Evolutionary conservation across 2,329 filamentous ascomycete genomes (phyloP), one percentile per base, ranked within the genome.

Genomic region (Rugonectria rugulosa): DNA sequence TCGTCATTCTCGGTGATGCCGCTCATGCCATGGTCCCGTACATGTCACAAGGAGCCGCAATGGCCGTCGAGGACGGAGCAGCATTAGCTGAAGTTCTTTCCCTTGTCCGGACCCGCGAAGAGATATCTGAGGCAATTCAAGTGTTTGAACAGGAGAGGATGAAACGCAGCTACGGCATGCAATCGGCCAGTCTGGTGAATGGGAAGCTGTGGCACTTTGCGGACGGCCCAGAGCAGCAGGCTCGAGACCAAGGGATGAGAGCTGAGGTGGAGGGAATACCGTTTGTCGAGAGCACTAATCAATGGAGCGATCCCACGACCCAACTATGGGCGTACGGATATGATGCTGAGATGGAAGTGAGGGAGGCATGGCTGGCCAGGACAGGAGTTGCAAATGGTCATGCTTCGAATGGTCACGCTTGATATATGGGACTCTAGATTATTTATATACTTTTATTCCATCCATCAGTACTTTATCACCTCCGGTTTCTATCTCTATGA

Each of bases 311-410:
- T 62, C 77, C 76, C 0, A 64, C 73, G 0, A 80, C 77, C 1
- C 75, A 79, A 57, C 57, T 64, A 15, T 81, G 79, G 79, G 75
- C 74, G 6, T 82, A 80, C 65, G 77, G 77, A 0, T 81, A 81
- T 64, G 77, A 81, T 66, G 73, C 76, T 0, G 76, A 79, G 57
- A 52, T 56, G 21, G 72, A 66, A 11, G 70, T 79, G 56, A 38
- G 34, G 19, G 34, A 14, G 19, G 34, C 19, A 3, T 38, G 34
- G 34, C 5, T 12, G 34, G 15, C 6, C 6, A 38, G 19, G 15
- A 10, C 15, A 9, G 4, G n/a, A 14, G 15, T 8, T 12, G 20
- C 14, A 3, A 19, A 37, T 19, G 34, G 17, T 37, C 29, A 32
- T 32, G 5, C 26, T 7, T 27, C 14, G 3, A 19, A 37, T 19